These are phyloP conservation scores for Suillus subaureus DNA, from an alignment of 768 basidiomycete species.

Conservation along the genomic window DNA sequence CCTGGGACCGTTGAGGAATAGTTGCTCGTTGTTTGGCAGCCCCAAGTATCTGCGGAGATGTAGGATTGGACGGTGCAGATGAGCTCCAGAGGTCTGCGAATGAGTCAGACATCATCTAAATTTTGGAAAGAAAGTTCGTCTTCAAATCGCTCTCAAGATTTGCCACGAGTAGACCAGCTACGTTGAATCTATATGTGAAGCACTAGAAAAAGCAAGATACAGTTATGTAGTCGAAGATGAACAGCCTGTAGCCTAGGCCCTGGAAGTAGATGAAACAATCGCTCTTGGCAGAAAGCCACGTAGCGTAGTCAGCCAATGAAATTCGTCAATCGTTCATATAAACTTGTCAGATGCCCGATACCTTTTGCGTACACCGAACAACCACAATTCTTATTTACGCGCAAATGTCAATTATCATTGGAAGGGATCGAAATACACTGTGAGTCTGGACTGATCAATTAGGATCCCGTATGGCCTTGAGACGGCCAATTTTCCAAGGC, in stretches of 20 bases:
- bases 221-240: not conserved
- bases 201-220: not conserved
- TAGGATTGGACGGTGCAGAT: conserved; percentile 55
- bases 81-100: conserved; percentile 80
- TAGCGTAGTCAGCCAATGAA: not conserved
- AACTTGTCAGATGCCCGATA: not conserved
- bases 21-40: conserved; percentile 26
- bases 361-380: not conserved
- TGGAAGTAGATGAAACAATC: not conserved
- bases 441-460: not conserved
- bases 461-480: not conserved
- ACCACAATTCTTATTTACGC: not conserved
- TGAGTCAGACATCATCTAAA: conserved; percentile 66
- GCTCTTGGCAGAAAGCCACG: not conserved
- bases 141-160: not conserved
- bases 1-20: conserved; percentile 41
- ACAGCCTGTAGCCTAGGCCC: too few species aligned
- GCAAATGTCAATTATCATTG: not conserved
- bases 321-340: not conserved
- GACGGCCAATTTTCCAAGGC: not conserved
- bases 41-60: conserved; percentile 49
- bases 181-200: not conserved
- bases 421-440: not conserved
- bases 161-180: conserved; percentile 5
- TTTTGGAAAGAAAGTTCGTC: not conserved